Evolutionary conservation across 805 yeast genomes (phyloP).

Genomic region (Kodamaea neixiangensis): DNA sequence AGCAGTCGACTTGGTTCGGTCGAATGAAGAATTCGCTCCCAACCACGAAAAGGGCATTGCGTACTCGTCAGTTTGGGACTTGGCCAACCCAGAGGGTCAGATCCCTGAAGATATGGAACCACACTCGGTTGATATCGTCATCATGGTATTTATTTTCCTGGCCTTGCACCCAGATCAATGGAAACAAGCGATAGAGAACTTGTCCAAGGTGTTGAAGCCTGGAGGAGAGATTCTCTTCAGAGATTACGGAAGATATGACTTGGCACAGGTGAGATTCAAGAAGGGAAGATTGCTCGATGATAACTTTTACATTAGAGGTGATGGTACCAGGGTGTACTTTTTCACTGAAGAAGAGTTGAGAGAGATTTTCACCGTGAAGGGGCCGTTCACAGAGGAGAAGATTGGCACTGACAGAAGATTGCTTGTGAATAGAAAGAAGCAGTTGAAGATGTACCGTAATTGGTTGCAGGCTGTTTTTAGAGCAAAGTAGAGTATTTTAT

Average conservation of each 20-base stretch:
- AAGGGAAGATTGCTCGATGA: conserved; percentile 84
- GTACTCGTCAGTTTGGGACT: conserved; percentile 92
- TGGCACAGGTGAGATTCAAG: conserved; percentile 93
- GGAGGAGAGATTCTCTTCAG: conserved; percentile 89
- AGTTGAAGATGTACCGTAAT: conserved; percentile 91
- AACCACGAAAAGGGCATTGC: conserved; percentile 52
- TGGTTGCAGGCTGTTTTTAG: conserved; percentile 94
- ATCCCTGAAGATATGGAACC: conserved; percentile 86
- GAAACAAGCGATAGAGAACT: conserved; percentile 74
- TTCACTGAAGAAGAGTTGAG: conserved; percentile 92
- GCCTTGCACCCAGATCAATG: conserved; percentile 93
- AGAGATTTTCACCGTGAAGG: conserved; percentile 55
- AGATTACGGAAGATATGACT: conserved; percentile 94
- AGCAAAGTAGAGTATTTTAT: conserved; percentile 14
- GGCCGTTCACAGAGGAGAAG: conserved; percentile 63
- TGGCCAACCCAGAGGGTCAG: conserved; percentile 69
- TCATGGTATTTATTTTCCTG: conserved; percentile 93
- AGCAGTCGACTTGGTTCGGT: conserved; percentile 83
- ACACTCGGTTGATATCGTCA: conserved; percentile 83
- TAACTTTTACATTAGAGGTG: conserved; percentile 94
- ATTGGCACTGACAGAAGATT: conserved; percentile 90
- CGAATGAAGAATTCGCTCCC: conserved; percentile 59
- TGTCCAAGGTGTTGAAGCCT: conserved; percentile 77
- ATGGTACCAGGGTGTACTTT: conserved; percentile 96
- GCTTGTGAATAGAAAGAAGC: conserved; percentile 88